These are phyloP conservation scores for Paramarasmius palmivorus DNA, from an alignment of 1,284 basidiomycete species.

Conservation along the genomic window DNA sequence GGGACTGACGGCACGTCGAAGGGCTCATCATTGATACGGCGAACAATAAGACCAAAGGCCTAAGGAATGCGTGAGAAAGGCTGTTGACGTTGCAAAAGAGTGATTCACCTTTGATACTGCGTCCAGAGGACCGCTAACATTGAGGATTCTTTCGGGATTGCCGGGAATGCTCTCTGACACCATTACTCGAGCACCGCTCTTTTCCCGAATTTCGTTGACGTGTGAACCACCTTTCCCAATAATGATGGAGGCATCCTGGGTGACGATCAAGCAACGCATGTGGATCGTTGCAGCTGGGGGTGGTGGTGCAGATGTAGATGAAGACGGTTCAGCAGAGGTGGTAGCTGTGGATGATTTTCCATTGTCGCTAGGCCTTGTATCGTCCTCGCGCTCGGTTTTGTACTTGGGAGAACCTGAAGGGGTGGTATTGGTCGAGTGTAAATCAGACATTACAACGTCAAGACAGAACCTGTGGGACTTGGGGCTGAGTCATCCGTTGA, in stretches of 20 bases:
- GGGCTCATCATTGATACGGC: conserved; percentile 98
- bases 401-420: conserved; percentile 49
- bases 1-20: conserved; percentile 98
- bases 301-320: conserved; percentile 39
- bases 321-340: conserved; percentile 47
- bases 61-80: conserved; percentile 32
- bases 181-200: conserved; percentile 93
- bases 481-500: conserved; percentile 37
- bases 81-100: conserved; percentile 8
- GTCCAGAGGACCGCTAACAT: conserved; percentile 96
- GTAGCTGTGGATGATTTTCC: conserved; percentile 33
- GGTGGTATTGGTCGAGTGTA: conserved; percentile 40
- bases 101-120: conserved; percentile 91
- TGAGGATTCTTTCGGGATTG: conserved; percentile 97
- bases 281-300: conserved; percentile 78
- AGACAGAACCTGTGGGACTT: conserved; percentile 41
- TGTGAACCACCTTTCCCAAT: conserved; percentile 96
- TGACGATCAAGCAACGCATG: conserved; percentile 96
- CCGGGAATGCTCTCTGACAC: conserved; percentile 96
- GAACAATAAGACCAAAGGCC: conserved; percentile 99
- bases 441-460: conserved; percentile 66
- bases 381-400: conserved; percentile 39
- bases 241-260: conserved; percentile 98
- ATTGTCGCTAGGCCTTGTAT: conserved; percentile 30
- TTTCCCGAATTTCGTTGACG: conserved; percentile 98